A percentile compares a stretch with the other conserved stretches of the same genome.
Evolutionary conservation across 139 green algal species (phyloP).

Genomic region (Edaphochlamys debaryana): DNA sequence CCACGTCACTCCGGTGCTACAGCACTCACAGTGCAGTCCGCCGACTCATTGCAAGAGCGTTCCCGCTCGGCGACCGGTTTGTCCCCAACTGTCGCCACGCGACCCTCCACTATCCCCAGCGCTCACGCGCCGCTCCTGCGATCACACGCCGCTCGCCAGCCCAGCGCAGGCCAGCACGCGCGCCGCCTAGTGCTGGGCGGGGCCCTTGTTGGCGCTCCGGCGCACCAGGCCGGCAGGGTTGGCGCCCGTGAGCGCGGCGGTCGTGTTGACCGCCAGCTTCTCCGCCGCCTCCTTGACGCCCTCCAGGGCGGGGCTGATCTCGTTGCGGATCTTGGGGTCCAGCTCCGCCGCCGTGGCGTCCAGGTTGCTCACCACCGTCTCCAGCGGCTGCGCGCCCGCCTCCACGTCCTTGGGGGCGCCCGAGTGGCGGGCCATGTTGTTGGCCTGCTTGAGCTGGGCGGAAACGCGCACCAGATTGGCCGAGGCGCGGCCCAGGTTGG

Average conservation of each 20-base stretch:
- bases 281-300: conserved; percentile 8
- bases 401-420: conserved; percentile 14
- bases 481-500: conserved; percentile 12
- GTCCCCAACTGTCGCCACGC: no score
- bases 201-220: no score
- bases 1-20: no score
- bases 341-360: neutral
- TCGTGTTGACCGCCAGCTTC: conserved; percentile 12
- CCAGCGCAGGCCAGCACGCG: no score
- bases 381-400: neutral
- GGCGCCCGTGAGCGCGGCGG: neutral
- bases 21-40: no score
- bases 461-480: conserved; percentile 17
- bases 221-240: neutral
- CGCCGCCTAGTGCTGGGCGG: no score
- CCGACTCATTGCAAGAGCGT: no score
- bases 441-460: conserved; percentile 16
- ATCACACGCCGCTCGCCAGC: no score
- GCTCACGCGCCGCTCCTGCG: no score
- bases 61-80: no score
- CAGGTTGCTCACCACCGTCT: neutral
- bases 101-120: no score
- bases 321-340: neutral
- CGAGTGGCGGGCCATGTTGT: neutral
- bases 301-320: conserved; percentile 20